Conservation (phyloP, 2,329 filamentous ascomycete genomes). For the Scedosporium boydii region DNA sequence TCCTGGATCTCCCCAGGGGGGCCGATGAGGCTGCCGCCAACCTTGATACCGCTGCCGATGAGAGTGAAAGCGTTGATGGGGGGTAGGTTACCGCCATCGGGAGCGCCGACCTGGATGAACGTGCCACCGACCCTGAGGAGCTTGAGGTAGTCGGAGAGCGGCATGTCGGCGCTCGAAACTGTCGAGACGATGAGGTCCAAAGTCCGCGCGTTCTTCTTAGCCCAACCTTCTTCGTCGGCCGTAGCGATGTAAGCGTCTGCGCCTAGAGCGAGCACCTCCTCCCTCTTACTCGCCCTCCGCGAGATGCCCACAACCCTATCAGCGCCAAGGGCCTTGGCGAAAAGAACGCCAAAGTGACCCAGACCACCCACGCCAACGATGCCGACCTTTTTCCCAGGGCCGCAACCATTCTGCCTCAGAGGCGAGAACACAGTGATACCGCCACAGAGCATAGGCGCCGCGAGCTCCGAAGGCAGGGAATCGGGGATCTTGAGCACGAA, state of each 20-base stretch:
- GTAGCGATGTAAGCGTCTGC: conserved; percentile 39
- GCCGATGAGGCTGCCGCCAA: conserved; percentile 38
- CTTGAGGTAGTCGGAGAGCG: conserved; percentile 49
- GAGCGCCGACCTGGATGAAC: conserved; percentile 52
- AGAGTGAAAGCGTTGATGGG: conserved; percentile 42
- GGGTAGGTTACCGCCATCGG: conserved; percentile 4
- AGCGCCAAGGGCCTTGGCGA: conserved; percentile 57
- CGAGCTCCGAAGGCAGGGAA: conserved; percentile 26
- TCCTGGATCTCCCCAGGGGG: conserved; percentile 45
- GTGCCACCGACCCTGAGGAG: conserved; percentile 49
- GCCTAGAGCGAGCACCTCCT: conserved; percentile 47
- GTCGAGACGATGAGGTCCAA: conserved; percentile 53
- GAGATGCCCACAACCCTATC: conserved; percentile 53
- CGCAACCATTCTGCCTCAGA: conserved; percentile 50
- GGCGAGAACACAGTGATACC: conserved; percentile 61
- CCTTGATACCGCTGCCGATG: conserved; percentile 43
- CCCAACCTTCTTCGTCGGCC: conserved; percentile 44
- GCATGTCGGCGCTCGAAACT: conserved; percentile 44
- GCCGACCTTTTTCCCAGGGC: conserved; percentile 57
- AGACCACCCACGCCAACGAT: conserved; percentile 60
- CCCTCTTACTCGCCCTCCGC: conserved; percentile 39
- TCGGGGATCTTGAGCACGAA: conserved; percentile 44
- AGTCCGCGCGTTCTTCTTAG: conserved; percentile 35
- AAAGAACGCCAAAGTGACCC: conserved; percentile 60
- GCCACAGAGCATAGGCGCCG: conserved; percentile 60